Evolutionary conservation across 345 rosid species (phyloP), one percentile per base, ranked within the genome.

Genomic region (Brassica rapa): DNA sequence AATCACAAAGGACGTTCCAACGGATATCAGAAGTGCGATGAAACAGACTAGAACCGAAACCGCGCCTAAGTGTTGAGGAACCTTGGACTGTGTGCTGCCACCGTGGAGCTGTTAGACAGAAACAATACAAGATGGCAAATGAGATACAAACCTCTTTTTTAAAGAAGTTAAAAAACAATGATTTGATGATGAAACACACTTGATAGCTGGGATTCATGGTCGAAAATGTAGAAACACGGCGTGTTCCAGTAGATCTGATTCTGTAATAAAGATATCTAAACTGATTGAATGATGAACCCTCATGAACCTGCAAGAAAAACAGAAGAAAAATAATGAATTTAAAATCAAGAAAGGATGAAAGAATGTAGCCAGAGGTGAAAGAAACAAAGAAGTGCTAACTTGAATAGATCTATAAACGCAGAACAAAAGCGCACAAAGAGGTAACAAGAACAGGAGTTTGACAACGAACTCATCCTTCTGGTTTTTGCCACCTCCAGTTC

Each of bases 401-500:
- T 76, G 77, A 60, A 76, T 46, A 43, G 71, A 72, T 51, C 70
- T 60, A 27, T 76, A 76, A 29, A 77, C 15, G 66, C 55, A 72
- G 71, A 76, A 76, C 62, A 92, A 82, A 29, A 92, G 70, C n/a
- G 82, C 86, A 82, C 87, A 88, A 12, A 89, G 75, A 0, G 98
- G 97, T 16, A 89, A 77, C 71, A 92, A 73, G 85, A 88, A 86
- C 43, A 94, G 97, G 73, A 89, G 69, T 71, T 86, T 94, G 83
- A 91, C 91, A 0, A 88, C 29, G 41, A 89, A 70, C 57, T 87
- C 89, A 81, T 88, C 90, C 5, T 82, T 82, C 14, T 93, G 98
- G 84, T 86, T 92, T 80, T 84, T 83, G 60, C 97, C 98, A 82
- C 90, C 91, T 84, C 86, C 87, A 67, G 97, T 91, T 79, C 97